Evolutionary conservation across 1,284 basidiomycete genomes (phyloP), one percentile per base, ranked within the genome.

Genomic region (Termitomyces sp.): DNA sequence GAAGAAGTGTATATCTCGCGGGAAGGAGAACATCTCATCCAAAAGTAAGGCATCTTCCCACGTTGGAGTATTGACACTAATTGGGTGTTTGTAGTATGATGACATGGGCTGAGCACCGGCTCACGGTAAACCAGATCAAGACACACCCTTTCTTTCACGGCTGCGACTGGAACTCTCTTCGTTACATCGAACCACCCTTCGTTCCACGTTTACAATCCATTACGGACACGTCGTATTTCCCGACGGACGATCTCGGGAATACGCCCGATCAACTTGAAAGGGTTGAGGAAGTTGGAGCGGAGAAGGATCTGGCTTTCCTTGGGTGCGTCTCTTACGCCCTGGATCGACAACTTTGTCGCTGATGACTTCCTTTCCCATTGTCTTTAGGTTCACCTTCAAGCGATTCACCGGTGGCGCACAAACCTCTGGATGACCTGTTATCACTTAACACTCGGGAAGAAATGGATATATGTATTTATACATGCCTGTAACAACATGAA

Each of bases 141-240:
- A 79, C 80, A 9, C 96, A 99, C 71, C 84, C 92, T 2, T 98
- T 98, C 82, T 98, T 98, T 75, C 92, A 88, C 62, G 96, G 96
- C 34, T 96, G 96, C 19, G 95, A 97, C 71, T 99, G 95, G 95
- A 76, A 79, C 28, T 80, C 86, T 3, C 87, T 99, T 66, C 85
- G 95, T 34, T 83, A 91, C 58, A 97, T 98, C 57, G 92, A 96
- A 61, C 93, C 94, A 24, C 96, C 96, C 0, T 98, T 97, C 67
- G 91, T 98, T 19, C 96, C 96, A 3, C 91, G 88, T 56, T 77
- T 99, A 46, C 88, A 89, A 59, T 93, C 90, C 30, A 88, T 93
- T 65, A 97, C 93, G 19, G 95, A 97, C 66, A 97, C 94, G 1
- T 91, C 87, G 7, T 97, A 97, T 74, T 98, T 97, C 85, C 95